phyloP scores from a whole-genome alignment of 495 filamentous ascomycete genomes.

The Durotheca rogersii region DNA sequence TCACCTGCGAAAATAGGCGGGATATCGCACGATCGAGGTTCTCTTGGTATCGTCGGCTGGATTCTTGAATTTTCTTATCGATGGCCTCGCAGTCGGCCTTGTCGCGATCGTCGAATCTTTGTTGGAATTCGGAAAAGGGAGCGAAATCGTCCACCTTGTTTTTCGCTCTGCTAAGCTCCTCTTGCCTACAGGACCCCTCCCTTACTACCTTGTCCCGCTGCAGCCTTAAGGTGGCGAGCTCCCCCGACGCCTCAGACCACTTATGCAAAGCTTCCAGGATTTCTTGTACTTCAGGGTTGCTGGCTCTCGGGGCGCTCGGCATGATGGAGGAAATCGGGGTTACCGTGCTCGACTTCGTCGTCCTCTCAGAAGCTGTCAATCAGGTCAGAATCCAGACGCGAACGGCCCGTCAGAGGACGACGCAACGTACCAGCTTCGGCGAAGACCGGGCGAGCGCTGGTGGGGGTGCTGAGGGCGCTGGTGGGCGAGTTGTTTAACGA shows the following conservation, averaged over 20 bases:
- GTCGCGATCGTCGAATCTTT: slow-evolving; percentile 15
- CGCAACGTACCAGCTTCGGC: slow-evolving; percentile 17
- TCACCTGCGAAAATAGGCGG: slow-evolving; percentile 4
- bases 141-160: slow-evolving; percentile 25
- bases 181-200: slow-evolving; percentile 14
- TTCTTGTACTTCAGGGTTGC: slow-evolving; percentile 27
- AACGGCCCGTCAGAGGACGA: background rate
- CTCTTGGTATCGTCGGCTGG: slow-evolving; percentile 12
- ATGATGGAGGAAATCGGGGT: background rate
- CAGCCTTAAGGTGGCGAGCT: slow-evolving; percentile 16
- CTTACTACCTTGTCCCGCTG: slow-evolving; percentile 8
- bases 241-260: slow-evolving; percentile 14
- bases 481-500: slow-evolving; percentile 18
- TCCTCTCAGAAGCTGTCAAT: slow-evolving; percentile 7
- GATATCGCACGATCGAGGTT: slow-evolving; percentile 22
- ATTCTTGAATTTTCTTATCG: slow-evolving; percentile 1
- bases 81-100: slow-evolving; percentile 14
- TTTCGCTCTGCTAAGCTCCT: slow-evolving; percentile 14
- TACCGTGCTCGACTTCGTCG: background rate
- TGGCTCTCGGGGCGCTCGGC: slow-evolving; percentile 14
- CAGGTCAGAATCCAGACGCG: slow-evolving; percentile 5
- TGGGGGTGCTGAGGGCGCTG: slow-evolving; percentile 7
- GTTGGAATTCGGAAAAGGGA: slow-evolving; percentile 21
- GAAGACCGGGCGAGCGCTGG: slow-evolving; percentile 13
- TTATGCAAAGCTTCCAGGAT: slow-evolving; percentile 22